Evolutionary conservation across 495 filamentous ascomycete species (phyloP), one percentile per base, ranked within the genome.

Genomic region (Xylaria acuta): DNA sequence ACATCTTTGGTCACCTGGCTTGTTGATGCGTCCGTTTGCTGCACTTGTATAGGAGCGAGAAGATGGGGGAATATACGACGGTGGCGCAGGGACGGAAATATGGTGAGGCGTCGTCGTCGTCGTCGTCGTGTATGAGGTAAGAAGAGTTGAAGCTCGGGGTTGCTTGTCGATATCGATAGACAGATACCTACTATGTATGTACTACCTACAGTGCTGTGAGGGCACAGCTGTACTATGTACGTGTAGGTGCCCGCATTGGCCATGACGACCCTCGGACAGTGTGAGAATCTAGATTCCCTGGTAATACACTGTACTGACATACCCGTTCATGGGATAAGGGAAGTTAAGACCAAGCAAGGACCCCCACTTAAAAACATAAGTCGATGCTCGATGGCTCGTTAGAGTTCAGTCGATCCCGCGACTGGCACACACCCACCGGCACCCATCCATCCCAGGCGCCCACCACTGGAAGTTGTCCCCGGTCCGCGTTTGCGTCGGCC

Each of bases 371-470:
- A 69, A 69, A 69, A 69, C 40, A 40, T 67, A 14, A 56, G 65
- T 67, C 49, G 65, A 67, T 49, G 49, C 45, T 41, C 49, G 65
- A 67, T 43, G 49, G 45, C 65, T 67, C 25, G 30, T 51, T 56
- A 67, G 65, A 67, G 65, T 67, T 67, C 47, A 67, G n/a, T 62
- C 67, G 32, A 69, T 69, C 53, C 53, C 54, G 63, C 70, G 70
- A 71, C 47, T 64, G 60, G 41, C 34, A 25, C 38, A 56, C 53
- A 56, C 53, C 45, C 45, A n/a, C n/a, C n/a, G n/a, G n/a, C n/a
- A n/a, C 43, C 59, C 60, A 56, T 22, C 11, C 36, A 20, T 27
- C 64, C 63, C 27, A 22, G 45, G 59, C 36, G 43, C 40, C 63
- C 54, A 59, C 40, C 69, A 32, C 56, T 66, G 47, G 51, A 58